These are phyloP conservation scores for Petunia axillaris DNA, from an alignment of 257 asterid genomes.

Conservation along the genomic window DNA sequence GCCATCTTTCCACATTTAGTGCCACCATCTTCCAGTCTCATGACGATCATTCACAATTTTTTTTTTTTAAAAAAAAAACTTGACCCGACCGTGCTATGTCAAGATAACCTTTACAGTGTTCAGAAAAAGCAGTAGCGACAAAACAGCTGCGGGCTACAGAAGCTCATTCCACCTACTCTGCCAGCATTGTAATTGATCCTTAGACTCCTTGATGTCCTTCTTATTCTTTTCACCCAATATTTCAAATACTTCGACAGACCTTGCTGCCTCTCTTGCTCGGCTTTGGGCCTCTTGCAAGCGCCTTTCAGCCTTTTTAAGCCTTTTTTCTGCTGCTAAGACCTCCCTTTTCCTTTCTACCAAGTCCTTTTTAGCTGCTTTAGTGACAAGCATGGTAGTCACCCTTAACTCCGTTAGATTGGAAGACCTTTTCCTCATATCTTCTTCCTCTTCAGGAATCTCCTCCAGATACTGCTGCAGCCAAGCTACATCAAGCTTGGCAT, in stretches of 20 bases:
- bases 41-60: neutral
- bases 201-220: conserved; percentile 33
- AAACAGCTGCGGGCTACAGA: conserved; percentile 29
- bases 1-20: neutral
- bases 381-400: conserved; percentile 21
- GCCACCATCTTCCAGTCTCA: neutral
- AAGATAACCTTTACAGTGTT: neutral
- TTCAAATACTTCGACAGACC: conserved; percentile 35
- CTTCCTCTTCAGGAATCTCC: conserved; percentile 29
- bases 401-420: conserved; percentile 31
- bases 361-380: conserved; percentile 36
- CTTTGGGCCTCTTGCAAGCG: conserved; percentile 12
- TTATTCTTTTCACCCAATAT: conserved; percentile 31
- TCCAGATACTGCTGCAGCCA: conserved; percentile 42
- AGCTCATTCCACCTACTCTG: conserved; percentile 37
- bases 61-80: neutral
- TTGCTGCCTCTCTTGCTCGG: conserved; percentile 20
- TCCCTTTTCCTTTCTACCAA: conserved; percentile 35
- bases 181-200: conserved; percentile 38
- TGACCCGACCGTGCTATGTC: neutral
- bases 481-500: conserved; percentile 34
- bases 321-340: conserved; percentile 39
- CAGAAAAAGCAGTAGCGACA: neutral
- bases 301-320: conserved; percentile 39
- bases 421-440: conserved; percentile 9